phyloP scores from a whole-genome alignment of 2,329 filamentous ascomycete genomes.

The Pseudonectria buxi region DNA sequence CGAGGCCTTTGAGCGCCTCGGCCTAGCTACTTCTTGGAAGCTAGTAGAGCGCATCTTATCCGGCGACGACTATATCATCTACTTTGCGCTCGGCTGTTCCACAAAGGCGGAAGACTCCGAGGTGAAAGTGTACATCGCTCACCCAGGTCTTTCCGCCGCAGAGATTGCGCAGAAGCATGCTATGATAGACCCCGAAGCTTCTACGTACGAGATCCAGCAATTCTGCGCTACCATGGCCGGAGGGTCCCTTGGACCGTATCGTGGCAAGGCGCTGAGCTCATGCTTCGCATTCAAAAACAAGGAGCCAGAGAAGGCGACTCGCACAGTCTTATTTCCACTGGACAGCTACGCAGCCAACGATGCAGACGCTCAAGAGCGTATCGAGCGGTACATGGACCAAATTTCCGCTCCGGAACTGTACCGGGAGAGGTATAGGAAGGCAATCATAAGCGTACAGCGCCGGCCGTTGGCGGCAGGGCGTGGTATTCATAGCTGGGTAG shows the following conservation, averaged over 20 bases:
- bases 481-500: slow-evolving; percentile 1
- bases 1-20: background rate
- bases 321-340: background rate
- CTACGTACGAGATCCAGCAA: background rate
- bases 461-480: background rate
- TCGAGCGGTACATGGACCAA: background rate
- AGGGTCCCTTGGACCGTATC: background rate
- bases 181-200: background rate
- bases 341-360: background rate
- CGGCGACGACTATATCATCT: background rate
- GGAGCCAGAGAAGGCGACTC: background rate
- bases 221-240: background rate
- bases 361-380: background rate
- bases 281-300: background rate
- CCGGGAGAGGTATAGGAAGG: slow-evolving; percentile 1
- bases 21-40: background rate
- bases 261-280: background rate
- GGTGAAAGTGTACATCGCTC: background rate
- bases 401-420: background rate
- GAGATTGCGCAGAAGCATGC: background rate
- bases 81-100: background rate
- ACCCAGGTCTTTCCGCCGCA: background rate
- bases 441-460: background rate
- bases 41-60: background rate
- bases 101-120: background rate